A percentile compares a stretch with the other conserved stretches of the same genome.
Conservation (phyloP, 208 protist genomes). For the Leptomonas seymouri region DNA sequence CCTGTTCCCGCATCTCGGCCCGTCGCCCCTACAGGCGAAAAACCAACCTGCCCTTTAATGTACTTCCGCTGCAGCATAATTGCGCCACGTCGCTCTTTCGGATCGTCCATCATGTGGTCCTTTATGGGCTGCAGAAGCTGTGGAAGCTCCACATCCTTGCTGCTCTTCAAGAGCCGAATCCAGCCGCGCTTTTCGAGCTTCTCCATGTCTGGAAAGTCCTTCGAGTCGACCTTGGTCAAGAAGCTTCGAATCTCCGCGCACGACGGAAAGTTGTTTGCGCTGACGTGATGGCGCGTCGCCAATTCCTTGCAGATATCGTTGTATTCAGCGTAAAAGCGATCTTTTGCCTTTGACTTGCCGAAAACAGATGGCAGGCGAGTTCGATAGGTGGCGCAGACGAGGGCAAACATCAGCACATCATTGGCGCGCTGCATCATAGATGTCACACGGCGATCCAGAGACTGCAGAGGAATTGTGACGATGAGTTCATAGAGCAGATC, state of each 20-base stretch:
- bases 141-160: conserved; percentile 71
- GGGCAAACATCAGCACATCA: conserved; percentile 83
- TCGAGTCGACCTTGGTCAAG: conserved; percentile 40
- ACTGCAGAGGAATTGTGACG: conserved; percentile 82
- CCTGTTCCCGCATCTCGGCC: neutral
- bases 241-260: conserved; percentile 41
- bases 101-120: conserved; percentile 50
- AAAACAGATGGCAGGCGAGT: conserved; percentile 78
- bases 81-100: conserved; percentile 37
- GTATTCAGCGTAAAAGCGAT: conserved; percentile 61
- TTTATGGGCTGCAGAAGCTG: conserved; percentile 76
- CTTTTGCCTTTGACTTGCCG: conserved; percentile 81
- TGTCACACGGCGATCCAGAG: conserved; percentile 92
- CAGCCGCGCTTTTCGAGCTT: conserved; percentile 62
- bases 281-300: conserved; percentile 55
- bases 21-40: neutral
- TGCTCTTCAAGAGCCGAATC: conserved; percentile 48
- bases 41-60: neutral
- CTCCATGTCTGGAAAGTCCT: conserved; percentile 58
- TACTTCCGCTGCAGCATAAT: conserved; percentile 28
- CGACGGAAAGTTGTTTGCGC: conserved; percentile 53
- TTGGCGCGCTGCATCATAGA: conserved; percentile 80
- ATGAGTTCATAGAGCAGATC: conserved; percentile 90
- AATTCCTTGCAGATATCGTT: conserved; percentile 51
- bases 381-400: conserved; percentile 69